Evolutionary conservation across 2,329 filamentous ascomycete species (phyloP).

Genomic region (Cylindrodendrum hubeiense): DNA sequence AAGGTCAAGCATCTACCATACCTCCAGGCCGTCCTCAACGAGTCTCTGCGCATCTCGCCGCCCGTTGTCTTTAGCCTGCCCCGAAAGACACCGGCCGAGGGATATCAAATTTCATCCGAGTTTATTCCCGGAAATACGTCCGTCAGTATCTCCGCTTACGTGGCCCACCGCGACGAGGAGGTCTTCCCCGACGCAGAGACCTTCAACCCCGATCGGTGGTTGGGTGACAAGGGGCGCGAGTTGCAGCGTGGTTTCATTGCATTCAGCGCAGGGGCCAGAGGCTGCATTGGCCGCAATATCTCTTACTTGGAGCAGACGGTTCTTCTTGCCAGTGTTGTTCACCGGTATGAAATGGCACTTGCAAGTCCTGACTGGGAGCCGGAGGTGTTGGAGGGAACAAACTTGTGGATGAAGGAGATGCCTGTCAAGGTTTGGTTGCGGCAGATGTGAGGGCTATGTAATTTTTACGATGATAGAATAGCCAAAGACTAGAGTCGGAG

Average conservation of each 20-base stretch:
- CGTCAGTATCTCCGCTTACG: conserved; percentile 53
- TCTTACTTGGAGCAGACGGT: conserved; percentile 62
- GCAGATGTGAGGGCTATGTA: background rate
- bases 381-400: conserved; percentile 37
- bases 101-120: conserved; percentile 45
- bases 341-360: conserved; percentile 55
- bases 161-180: conserved; percentile 53
- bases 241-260: conserved; percentile 53
- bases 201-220: conserved; percentile 57
- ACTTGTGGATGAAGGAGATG: conserved; percentile 35
- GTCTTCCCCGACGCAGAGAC: conserved; percentile 55
- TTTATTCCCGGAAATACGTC: conserved; percentile 52
- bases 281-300: too few relatives aligned
- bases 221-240: conserved; percentile 49
- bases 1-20: conserved; percentile 65
- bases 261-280: conserved; percentile 56
- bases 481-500: background rate
- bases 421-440: conserved; percentile 39
- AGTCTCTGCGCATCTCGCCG: conserved; percentile 52
- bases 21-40: conserved; percentile 65
- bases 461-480: conserved; percentile 9
- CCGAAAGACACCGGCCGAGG: conserved; percentile 46
- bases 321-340: conserved; percentile 56
- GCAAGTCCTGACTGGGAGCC: conserved; percentile 32
- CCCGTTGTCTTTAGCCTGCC: conserved; percentile 45